Evolutionary conservation across 768 basidiomycete species (phyloP), one percentile per base, ranked within the genome.

Genomic region (Exsudoporus frostii): DNA sequence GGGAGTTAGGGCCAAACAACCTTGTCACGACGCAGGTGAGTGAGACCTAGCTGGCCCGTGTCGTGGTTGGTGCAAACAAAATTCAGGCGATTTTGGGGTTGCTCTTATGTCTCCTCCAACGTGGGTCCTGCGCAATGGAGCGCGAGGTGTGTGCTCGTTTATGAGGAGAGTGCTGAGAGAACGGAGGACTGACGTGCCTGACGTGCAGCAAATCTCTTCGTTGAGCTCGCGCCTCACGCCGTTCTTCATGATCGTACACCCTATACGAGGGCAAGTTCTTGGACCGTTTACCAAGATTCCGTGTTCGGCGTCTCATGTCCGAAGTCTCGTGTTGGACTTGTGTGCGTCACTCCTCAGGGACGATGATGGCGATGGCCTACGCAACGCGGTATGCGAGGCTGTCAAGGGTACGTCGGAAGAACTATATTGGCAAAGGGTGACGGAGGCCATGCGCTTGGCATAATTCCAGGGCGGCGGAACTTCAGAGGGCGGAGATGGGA

Each of bases 221-320:
- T 68, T 92, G 44, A 74, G 76, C 53, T 76, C 81, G 17, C 83
- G 86, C 22, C 74, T 96, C 7, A 71, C 79, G 10, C 92, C 93
- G 19, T 97, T 84, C 72, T 98, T 97, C 72, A 76, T 75, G 62
- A 77, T 95, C 41, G 73, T 71, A 10, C 93, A 97, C 66, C 76
- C 90, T n/a, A 73, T 73, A 27, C 87, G 85, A 44, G 94, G 93
- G 9, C 73, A 76, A 50, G 64, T 94, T 30, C 71, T 74, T 15
- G 96, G 95, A 0, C 95, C 95, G 22, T 98, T 85, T 71, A 69
- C 73, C 48, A 88, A 82, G 65, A 72, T 97, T n/a, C 78, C 82
- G 14, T 33, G 52, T 3, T 55, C 71, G 14, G 62, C 30, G 25
- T 70, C 73, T 34, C 64, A 67, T 20, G 56, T 84, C 39, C 79